Evolutionary conservation across 2,329 filamentous ascomycete species (phyloP).

Genomic region (Aureobasidium uvarum): DNA sequence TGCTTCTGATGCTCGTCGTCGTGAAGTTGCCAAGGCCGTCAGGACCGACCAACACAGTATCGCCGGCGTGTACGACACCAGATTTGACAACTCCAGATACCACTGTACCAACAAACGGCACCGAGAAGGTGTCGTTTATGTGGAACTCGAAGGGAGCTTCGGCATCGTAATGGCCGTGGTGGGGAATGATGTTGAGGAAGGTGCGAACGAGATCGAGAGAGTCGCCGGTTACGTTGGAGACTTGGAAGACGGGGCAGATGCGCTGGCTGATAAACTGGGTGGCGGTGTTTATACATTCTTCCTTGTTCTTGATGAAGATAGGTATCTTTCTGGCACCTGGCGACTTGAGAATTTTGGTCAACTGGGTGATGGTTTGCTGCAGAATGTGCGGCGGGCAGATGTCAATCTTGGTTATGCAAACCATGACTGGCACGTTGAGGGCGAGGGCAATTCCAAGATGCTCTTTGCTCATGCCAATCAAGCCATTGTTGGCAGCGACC

Average conservation of each 20-base stretch:
- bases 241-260: conserved; percentile 96
- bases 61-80: conserved; percentile 83
- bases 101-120: conserved; percentile 94
- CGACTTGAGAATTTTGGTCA: conserved; percentile 90
- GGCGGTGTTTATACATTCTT: conserved; percentile 92
- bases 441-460: conserved; percentile 93
- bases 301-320: conserved; percentile 86
- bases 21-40: conserved; percentile 88
- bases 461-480: conserved; percentile 98
- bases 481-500: conserved; percentile 96
- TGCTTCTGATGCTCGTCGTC: conserved; percentile 81
- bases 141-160: conserved; percentile 91
- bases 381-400: conserved; percentile 96
- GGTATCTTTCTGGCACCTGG: conserved; percentile 93
- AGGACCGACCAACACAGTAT: conserved; percentile 82
- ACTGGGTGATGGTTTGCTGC: conserved; percentile 85
- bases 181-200: conserved; percentile 92
- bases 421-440: conserved; percentile 96
- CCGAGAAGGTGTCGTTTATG: conserved; percentile 96
- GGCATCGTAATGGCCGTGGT: conserved; percentile 87
- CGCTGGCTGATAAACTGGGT: conserved; percentile 93
- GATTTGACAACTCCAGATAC: conserved; percentile 88
- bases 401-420: conserved; percentile 96
- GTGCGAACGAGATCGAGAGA: conserved; percentile 85
- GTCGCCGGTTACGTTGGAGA: conserved; percentile 95